phyloP scores from a whole-genome alignment of 495 filamentous ascomycete genomes.

The Bacidia gigantensis region DNA sequence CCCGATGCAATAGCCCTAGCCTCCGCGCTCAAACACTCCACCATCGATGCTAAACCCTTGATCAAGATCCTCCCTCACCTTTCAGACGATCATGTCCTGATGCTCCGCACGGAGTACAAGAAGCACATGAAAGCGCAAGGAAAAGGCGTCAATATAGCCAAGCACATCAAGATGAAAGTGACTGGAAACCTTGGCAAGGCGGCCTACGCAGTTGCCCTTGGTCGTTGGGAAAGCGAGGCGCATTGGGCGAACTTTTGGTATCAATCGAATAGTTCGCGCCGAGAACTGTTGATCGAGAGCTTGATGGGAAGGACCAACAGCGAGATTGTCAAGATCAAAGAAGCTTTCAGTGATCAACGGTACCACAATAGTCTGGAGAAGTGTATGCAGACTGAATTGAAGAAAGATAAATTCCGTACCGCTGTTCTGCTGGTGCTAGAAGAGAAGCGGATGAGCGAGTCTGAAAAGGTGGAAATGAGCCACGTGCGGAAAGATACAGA shows the following conservation, averaged over 20 bases:
- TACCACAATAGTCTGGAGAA: constrained; percentile 69
- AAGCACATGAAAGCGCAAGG: constrained; percentile 65
- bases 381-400: constrained; percentile 83
- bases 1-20: constrained; percentile 65
- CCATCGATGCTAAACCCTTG: constrained; percentile 52
- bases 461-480: constrained; percentile 38
- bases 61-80: constrained; percentile 75
- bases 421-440: constrained; percentile 79
- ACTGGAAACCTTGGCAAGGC: constrained; percentile 79
- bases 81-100: constrained; percentile 71
- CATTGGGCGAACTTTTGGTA: constrained; percentile 99
- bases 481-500: constrained; percentile 58
- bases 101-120: constrained; percentile 81
- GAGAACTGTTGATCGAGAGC: constrained; percentile 82
- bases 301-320: constrained; percentile 78
- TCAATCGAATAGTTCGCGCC: constrained; percentile 68
- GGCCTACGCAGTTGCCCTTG: constrained; percentile 79
- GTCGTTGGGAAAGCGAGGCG: constrained; percentile 83
- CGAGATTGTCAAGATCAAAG: constrained; percentile 83
- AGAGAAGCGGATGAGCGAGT: constrained; percentile 69
- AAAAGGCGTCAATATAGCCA: constrained; percentile 86
- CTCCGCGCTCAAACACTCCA: constrained; percentile 56
- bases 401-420: constrained; percentile 85
- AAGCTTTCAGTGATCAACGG: constrained; percentile 83
- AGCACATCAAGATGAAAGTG: constrained; percentile 73